Base-by-base conservation (phyloP, 495 filamentous ascomycete genomes). In the Pseudoneurospora amorphoporcata region DNA sequence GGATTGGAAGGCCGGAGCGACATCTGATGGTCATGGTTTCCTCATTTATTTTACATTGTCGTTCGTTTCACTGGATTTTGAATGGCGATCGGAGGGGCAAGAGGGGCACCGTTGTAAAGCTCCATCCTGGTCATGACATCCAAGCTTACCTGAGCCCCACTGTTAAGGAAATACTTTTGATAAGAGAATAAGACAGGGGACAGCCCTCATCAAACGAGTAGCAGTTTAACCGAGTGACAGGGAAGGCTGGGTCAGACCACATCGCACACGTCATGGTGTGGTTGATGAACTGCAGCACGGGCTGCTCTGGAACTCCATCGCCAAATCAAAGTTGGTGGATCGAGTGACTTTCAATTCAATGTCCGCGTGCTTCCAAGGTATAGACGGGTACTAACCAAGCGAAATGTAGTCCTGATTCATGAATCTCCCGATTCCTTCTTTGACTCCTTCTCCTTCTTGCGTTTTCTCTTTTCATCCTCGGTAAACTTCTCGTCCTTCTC, bases 401-500 rank as follows among this genome's bases (percentile, higher is more conserved):
- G 6, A 68, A 39, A 23, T 14, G 14, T 23, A 47, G 3, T n/a
- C 37, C 16, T 40, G 69, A 14, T 61, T 61, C 8, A 61, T 61
- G 29, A 29, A 29, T 68, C 38, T 16, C 61, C 69, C 17, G 40
- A 71, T 42, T 58, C 53, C 70, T 68, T 16, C 38, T 35, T 61
- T 12, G 53, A 32, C 29, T 40, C 47, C 37, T 72, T 37, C 65
- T 73, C 39, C 43, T 79, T 80, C 71, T 78, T 73, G 71, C 75
- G 76, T 71, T 82, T 77, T 29, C 86, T 83, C 23, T 85, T 80
- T 8, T 85, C 79, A 68, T 86, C 81, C 69, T 84, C 81, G 10
- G 85, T 84, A 38, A 79, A 81, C 19, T 86, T 82, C 72, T 87
- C 86, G 72, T 88, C 81, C 74, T 82, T 75, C 70, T 82, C 82